phyloP scores from a whole-genome alignment of 345 rosid species.

The Toxicodendron radicans region DNA sequence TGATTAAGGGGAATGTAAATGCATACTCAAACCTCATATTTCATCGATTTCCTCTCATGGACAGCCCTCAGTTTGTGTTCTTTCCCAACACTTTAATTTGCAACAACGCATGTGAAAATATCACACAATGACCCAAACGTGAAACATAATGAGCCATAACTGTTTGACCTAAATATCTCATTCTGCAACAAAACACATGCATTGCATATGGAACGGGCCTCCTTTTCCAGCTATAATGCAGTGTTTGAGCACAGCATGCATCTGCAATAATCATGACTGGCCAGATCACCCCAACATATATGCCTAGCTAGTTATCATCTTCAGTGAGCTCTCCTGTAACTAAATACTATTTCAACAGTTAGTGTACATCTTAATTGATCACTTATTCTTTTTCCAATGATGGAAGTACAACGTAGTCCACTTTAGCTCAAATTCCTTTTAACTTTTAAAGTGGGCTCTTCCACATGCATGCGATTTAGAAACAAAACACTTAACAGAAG shows the following conservation, averaged over 20 bases:
- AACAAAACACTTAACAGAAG: not conserved
- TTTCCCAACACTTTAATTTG: too few species aligned
- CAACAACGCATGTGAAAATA: too few species aligned
- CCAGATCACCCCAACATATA: not conserved
- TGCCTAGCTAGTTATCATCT: not conserved
- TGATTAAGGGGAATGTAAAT: too few species aligned
- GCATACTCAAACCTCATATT: too few species aligned
- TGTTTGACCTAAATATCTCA: not conserved
- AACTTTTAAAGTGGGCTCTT: not conserved
- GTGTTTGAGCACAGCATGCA: not conserved
- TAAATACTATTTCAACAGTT: not conserved
- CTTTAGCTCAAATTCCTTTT: not conserved
- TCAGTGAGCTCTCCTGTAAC: not conserved
- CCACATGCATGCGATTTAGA: not conserved
- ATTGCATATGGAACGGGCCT: not conserved
- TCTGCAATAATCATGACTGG: slow-evolving; percentile 7
- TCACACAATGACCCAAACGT: too few species aligned
- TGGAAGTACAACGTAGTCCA: not conserved
- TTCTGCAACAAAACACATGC: slow-evolving; percentile 4
- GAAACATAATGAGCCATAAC: not conserved
- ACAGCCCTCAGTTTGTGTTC: too few species aligned
- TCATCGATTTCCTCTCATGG: too few species aligned
- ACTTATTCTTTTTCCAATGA: not conserved
- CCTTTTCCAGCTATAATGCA: not conserved
- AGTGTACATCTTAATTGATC: not conserved